Conservation (phyloP, 495 filamentous ascomycete species). For the Massariosphaeria phaeospora region DNA sequence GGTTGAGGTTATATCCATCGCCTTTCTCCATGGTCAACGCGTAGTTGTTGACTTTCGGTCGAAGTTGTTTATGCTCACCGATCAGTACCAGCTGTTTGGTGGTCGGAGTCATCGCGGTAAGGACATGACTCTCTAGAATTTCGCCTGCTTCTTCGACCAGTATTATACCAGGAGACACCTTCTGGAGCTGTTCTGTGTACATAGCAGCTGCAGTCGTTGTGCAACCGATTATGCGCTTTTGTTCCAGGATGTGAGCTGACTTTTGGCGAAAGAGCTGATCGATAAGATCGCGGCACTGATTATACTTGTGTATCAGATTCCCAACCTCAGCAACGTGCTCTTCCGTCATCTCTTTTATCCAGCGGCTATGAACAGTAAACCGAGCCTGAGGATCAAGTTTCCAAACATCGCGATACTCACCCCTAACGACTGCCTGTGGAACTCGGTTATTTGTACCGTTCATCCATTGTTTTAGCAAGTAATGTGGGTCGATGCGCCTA, state of each 20-base stretch:
- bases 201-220: conserved; percentile 73
- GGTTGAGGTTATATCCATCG: conserved; percentile 63
- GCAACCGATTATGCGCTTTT: conserved; percentile 64
- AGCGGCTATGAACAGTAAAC: conserved; percentile 39
- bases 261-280: conserved; percentile 45
- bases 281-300: conserved; percentile 43
- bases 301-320: conserved; percentile 41
- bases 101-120: conserved; percentile 55
- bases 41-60: conserved; percentile 66
- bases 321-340: conserved; percentile 48
- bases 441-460: conserved; percentile 47
- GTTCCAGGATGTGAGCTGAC: conserved; percentile 44
- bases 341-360: conserved; percentile 48
- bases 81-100: conserved; percentile 69
- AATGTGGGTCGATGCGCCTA: conserved; percentile 45
- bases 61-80: conserved; percentile 73
- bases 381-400: conserved; percentile 43
- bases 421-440: conserved; percentile 27
- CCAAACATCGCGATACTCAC: conserved; percentile 49
- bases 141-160: conserved; percentile 78
- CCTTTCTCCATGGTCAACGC: conserved; percentile 61
- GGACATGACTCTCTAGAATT: conserved; percentile 66
- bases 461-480: conserved; percentile 57
- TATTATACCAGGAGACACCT: conserved; percentile 51
- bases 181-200: conserved; percentile 50